phyloP scores from a whole-genome alignment of 2,329 filamentous ascomycete species.

The Calonectria leucothoes region DNA sequence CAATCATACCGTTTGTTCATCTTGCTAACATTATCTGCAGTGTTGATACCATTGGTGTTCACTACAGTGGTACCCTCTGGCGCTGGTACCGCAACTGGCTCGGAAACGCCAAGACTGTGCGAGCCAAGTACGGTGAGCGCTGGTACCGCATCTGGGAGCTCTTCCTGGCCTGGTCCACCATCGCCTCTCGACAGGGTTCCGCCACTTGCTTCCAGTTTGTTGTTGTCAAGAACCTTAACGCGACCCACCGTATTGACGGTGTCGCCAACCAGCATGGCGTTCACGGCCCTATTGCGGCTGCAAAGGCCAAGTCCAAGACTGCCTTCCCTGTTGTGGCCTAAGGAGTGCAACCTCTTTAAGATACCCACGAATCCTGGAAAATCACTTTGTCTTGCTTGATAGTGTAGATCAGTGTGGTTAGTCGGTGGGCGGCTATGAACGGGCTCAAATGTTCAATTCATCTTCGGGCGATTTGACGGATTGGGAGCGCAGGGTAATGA shows the following conservation, averaged over 20 bases:
- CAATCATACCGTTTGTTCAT: too few species aligned
- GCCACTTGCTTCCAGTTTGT: conserved; percentile 92
- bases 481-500: not conserved
- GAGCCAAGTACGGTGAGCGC: conserved; percentile 91
- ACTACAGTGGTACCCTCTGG: conserved; percentile 97
- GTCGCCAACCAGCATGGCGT: conserved; percentile 77
- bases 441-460: not conserved
- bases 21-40: conserved; percentile 51
- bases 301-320: not conserved
- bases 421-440: too few species aligned
- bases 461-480: not conserved
- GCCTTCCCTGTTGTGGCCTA: not conserved
- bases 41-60: conserved; percentile 92
- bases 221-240: conserved; percentile 93
- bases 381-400: not conserved
- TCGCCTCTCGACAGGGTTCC: conserved; percentile 84
- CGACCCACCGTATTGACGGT: conserved; percentile 84
- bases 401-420: not conserved
- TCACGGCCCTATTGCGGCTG: not conserved
- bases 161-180: conserved; percentile 89
- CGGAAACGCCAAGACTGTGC: conserved; percentile 90
- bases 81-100: conserved; percentile 99
- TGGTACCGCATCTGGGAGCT: conserved; percentile 98
- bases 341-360: too few species aligned
- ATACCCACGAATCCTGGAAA: not conserved